Conservation (phyloP, 441 rosid genomes). For the Syzygium syzygioides region DNA sequence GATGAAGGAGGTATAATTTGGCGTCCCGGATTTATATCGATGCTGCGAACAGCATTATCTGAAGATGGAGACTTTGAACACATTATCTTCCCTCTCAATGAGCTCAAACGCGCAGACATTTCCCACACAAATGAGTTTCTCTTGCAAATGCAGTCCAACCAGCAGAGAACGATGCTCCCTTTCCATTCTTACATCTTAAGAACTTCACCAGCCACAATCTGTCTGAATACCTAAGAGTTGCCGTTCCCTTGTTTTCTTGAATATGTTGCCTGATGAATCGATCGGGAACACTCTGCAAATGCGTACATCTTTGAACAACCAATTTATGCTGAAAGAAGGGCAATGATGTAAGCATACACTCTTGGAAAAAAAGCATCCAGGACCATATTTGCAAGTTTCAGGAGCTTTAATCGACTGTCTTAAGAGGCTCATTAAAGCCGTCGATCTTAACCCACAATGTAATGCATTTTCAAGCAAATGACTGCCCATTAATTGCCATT, state of each 20-base stretch:
- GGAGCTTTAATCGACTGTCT: accelerated
- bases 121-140: not conserved
- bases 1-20: too few species aligned
- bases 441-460: not conserved
- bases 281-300: not conserved
- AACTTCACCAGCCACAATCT: not conserved
- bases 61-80: not conserved
- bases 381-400: not conserved
- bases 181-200: not conserved
- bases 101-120: not conserved
- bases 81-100: not conserved
- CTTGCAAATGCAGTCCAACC: not conserved
- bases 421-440: not conserved
- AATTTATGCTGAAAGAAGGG: not conserved
- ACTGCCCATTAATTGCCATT: not conserved
- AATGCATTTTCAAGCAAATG: not conserved
- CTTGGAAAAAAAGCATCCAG: not conserved
- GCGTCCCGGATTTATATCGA: too few species aligned
- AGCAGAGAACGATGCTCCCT: not conserved
- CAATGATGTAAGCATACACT: not conserved
- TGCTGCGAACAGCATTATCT: not conserved
- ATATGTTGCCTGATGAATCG: not conserved
- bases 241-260: not conserved
- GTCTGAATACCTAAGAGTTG: not conserved
- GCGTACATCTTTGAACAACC: not conserved